Evolutionary conservation across 495 filamentous ascomycete genomes (phyloP), one percentile per base, ranked within the genome.

Genomic region (Podospora conica): DNA sequence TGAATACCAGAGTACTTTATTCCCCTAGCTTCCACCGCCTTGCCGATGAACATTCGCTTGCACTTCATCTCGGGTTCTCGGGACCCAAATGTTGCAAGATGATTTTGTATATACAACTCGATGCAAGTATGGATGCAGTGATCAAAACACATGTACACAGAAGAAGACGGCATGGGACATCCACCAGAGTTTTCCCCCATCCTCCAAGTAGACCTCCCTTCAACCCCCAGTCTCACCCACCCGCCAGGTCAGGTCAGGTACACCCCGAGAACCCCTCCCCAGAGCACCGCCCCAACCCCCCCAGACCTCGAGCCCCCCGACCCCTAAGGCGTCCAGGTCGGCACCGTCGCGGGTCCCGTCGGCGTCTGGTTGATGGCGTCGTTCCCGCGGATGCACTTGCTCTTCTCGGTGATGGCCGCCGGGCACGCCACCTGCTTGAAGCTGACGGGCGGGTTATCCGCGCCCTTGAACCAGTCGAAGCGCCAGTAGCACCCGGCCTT

Each of bases 401-500:
- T 79, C 76, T 85, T 88, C 63, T 79, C 79, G 27, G 85, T 85
- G 60, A 90, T 72, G 33, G 71, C 82, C 33, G 83, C 78, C 28
- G 87, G 87, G 79, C 87, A 89, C 33, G 84, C 78, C 25, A 89
- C 83, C 73, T 83, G 70, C 71, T 78, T 72, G 77, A 84, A 89
- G 54, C 68, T 74, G 60, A 89, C 81, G 40, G 68, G 69, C 33
- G 87, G 87, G 77, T 90, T 89, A 74, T 88, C 85, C 31, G 85
- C 80, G 59, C 80, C 80, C 66, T 74, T 61, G 74, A 89, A 88
- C 85, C 85, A 90, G 76, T 87, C 86, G 75, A 86, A 90, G 64
- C 87, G 85, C 82, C 85, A 90, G 73, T 85, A 78, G 78, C 87
- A 89, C n/a, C 88, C 87, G 3, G 75, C 76, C 76, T 86, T 84